phyloP scores from a whole-genome alignment of 371 early-diverging fungal species.

The Blyttiomyces sp. region DNA sequence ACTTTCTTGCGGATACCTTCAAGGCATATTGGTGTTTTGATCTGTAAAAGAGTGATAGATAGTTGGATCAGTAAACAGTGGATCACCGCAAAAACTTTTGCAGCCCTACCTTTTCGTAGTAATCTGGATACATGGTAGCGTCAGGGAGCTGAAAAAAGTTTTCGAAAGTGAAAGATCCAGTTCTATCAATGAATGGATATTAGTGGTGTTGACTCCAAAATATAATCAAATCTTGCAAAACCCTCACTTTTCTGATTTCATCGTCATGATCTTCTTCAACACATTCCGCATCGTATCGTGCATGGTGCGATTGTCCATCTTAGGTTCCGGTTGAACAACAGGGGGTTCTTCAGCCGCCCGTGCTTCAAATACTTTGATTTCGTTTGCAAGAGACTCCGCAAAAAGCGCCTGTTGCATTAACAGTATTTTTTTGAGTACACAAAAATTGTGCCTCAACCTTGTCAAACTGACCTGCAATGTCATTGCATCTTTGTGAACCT shows the following conservation, averaged over 20 bases:
- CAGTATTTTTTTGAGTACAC: neutral
- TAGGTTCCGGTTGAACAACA: no score
- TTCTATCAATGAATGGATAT: neutral
- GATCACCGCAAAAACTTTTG: slow-evolving; percentile 22
- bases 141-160: slow-evolving; percentile 77
- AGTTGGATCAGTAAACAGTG: slow-evolving; percentile 17
- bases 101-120: slow-evolving; percentile 58
- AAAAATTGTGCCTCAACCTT: neutral
- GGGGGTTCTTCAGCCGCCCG: neutral
- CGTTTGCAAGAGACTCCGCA: slow-evolving; percentile 3
- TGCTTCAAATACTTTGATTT: neutral
- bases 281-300: neutral
- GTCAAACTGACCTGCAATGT: slow-evolving; percentile 12
- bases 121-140: slow-evolving; percentile 79
- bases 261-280: slow-evolving; percentile 12
- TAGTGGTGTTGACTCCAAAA: neutral
- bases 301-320: neutral
- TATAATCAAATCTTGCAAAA: neutral
- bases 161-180: slow-evolving; percentile 57
- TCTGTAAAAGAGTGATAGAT: slow-evolving; percentile 40
- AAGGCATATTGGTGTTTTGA: slow-evolving; percentile 79
- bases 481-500: slow-evolving; percentile 71
- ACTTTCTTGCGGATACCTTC: slow-evolving; percentile 47
- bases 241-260: slow-evolving; percentile 3
- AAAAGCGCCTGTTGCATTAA: neutral